Base-by-base conservation (phyloP, 345 rosid species). In the Salix arbutifolia region DNA sequence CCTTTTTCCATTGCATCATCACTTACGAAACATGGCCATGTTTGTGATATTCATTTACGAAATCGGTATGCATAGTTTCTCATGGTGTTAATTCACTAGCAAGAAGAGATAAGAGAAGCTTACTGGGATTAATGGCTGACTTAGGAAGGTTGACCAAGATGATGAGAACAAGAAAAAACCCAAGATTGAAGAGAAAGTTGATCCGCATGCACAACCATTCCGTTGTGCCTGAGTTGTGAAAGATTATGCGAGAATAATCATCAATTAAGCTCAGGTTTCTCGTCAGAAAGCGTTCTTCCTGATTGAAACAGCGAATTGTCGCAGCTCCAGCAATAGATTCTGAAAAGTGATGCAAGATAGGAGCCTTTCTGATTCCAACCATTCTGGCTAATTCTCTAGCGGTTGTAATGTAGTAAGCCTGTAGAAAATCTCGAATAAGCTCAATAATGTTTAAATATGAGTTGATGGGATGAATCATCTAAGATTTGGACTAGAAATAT, bases 351-450 rank as follows among this genome's bases (percentile, higher is more conserved):
- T 95, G 94, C 76, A 93, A 83, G 70, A 95, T 77, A 50, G 98
- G 96, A 48, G 97, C 91, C 81, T 94, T 93, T 76, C 85, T 84
- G 70, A 84, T 85, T 64, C 94, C 97, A 80, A 90, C 81, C 93
- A 95, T 85, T 85, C 98, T 88, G 23, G 97, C 97, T 31, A 95
- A 84, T 84, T 95, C 98, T 78, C 99, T 87, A 12, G 99, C 97
- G 13, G 94, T 84, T 48, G 92, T 80, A 76, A 90, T 90, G 85
- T 95, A 95, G 79, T 91, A 92, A 58, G 83, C 86, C 99, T 94
- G 91, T 81, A 21, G 13, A 37, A 33, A 30, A 30, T 21, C 21
- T 33, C 1, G 3, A 16, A 21, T 35, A 33, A 67, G 4, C 18
- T 37, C 6, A 67, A 56, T 12, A 16, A 69, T 53, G 25, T n/a